phyloP scores from a whole-genome alignment of 208 protist species.

The Leishmania mexicana region DNA sequence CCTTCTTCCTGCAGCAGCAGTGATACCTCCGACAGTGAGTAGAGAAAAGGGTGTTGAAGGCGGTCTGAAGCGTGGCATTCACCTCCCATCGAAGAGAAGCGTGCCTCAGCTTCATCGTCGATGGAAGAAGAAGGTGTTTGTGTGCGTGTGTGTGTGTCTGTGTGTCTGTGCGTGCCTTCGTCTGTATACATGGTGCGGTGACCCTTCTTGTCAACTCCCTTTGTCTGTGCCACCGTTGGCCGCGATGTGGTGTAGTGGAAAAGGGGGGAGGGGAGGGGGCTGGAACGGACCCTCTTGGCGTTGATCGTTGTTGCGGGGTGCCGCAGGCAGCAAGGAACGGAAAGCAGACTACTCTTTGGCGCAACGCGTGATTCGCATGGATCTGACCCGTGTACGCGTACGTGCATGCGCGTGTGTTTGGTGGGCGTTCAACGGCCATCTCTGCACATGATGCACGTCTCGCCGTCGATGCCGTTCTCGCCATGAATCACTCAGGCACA shows the following conservation, averaged over 20 bases:
- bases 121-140: not conserved
- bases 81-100: not conserved
- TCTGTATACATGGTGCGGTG: not conserved
- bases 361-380: too few relatives aligned
- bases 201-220: not conserved
- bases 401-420: not conserved
- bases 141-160: not conserved
- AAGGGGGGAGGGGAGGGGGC: not conserved
- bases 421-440: not conserved
- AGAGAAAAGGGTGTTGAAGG: not conserved
- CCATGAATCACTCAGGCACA: not conserved
- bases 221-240: not conserved
- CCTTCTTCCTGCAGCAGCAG: slow-evolving; percentile 1
- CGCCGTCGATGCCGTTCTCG: not conserved
- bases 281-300: not conserved
- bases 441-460: not conserved
- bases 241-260: not conserved
- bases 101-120: not conserved
- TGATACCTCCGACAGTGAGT: slow-evolving; percentile 18
- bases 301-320: not conserved
- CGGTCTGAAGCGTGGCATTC: not conserved
- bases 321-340: not conserved
- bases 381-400: not conserved
- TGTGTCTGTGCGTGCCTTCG: not conserved
- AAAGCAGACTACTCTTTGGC: not conserved